Base-by-base conservation (phyloP, 2,329 filamentous ascomycete species). In the Dothidotthia symphoricarpi region DNA sequence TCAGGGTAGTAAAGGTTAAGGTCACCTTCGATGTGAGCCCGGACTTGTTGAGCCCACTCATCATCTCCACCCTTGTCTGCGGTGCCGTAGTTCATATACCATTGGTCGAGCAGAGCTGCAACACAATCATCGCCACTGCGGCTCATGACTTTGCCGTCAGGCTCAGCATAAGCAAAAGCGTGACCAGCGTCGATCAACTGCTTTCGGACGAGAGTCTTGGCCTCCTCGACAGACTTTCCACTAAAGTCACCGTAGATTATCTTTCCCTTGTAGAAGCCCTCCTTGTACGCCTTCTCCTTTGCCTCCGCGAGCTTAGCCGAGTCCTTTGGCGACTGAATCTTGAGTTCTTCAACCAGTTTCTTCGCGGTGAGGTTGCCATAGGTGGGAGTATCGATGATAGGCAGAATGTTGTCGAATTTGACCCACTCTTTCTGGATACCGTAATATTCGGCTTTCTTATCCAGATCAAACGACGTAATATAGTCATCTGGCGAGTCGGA, bases 351-450 rank as follows among this genome's bases (percentile, higher is more conserved):
- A 36, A 95, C 86, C 42, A 98, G 74, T 55, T 82, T 79, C 50
- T 86, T 83, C 0, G 93, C 93, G 32, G 86, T 86, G 42, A 95
- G 75, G 55, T 95, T 84, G 36, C 88, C 89, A 59, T 91, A 95
- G 2, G 81, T 82, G 0, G 91, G 90, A 0, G 93, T 97, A 41
- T 67, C 63, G 27, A 69, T 69, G 55, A 98, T 85, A 35, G 93
- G 88, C 45, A 88, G 65, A 39, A 96, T 91, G 49, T 96, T 88
- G 37, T 61, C 59, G 9, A 91, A 75, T 63, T 95, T 86, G 3
- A 86, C 89, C 93, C 93, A 98, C 66, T 95, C 89, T 71, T 94
- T 93, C 73, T 95, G 79, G 64, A 98, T 97, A 34, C 86, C 85
- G 68, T 98, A 67, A 74, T 88, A 97, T 6, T 95, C 91, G 1